These are phyloP conservation scores for Galerina marginata DNA, from an alignment of 768 basidiomycete species.

Conservation along the genomic window DNA sequence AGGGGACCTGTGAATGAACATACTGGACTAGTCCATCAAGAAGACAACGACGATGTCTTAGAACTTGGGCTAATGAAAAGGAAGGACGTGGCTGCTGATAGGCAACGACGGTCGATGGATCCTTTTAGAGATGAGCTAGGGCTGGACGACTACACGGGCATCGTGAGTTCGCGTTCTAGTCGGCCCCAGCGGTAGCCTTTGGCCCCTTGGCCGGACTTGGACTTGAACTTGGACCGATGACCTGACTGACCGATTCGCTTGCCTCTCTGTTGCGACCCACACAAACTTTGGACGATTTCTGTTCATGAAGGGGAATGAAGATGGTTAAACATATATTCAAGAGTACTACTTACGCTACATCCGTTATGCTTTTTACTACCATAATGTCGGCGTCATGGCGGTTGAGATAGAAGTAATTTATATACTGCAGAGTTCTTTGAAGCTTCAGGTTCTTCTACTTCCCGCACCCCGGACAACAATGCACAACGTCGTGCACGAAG, in stretches of 20 bases:
- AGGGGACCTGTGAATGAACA: constrained; percentile 18
- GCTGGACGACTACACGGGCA: constrained; percentile 6
- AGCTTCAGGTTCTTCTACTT: constrained; percentile 31
- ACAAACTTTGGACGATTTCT: background rate
- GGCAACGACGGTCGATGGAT: constrained; percentile 32
- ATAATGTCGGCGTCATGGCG: constrained; percentile 2
- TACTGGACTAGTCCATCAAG: constrained; percentile 22
- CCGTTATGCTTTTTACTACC: background rate
- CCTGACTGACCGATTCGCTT: background rate
- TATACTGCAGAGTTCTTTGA: background rate
- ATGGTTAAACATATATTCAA: constrained; percentile 5
- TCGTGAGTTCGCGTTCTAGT: background rate
- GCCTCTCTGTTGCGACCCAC: background rate
- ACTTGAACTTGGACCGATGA: background rate
- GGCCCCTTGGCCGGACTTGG: background rate
- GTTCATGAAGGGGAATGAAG: background rate
- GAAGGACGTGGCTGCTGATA: constrained; percentile 7
- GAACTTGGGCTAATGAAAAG: constrained; percentile 9
- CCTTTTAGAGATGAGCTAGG: constrained; percentile 32
- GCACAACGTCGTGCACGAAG: constrained; percentile 93
- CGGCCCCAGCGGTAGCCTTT: constrained; percentile 13
- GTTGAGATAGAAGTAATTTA: constrained; percentile 2
- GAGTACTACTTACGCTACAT: constrained; percentile 2
- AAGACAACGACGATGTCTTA: constrained; percentile 17
- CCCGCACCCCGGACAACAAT: constrained; percentile 91